A percentile compares a stretch with the other conserved stretches of the same genome.
Evolutionary conservation across 176 grass and related monocot species (phyloP).

Genomic region (Oryza nivara): DNA sequence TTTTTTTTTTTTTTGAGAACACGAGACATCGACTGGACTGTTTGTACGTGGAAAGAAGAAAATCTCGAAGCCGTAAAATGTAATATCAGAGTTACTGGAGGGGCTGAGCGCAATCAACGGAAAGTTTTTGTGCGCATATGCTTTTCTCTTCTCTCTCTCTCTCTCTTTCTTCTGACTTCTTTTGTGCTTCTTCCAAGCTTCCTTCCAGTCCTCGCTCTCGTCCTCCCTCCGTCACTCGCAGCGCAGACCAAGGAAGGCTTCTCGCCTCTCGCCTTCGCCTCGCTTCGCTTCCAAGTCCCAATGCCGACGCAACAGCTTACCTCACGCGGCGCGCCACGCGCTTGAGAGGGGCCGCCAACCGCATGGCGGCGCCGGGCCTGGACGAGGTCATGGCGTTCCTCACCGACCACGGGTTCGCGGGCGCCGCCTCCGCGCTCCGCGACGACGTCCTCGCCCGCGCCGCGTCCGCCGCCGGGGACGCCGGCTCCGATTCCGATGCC

Average conservation of each 20-base stretch:
- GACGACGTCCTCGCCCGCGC: constrained; percentile 72
- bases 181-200: background rate
- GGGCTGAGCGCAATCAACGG: background rate
- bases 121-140: constrained; percentile 23
- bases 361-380: constrained; percentile 74
- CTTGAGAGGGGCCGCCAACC: background rate
- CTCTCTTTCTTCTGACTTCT: constrained; percentile 60
- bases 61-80: background rate
- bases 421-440: constrained; percentile 82
- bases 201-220: constrained; percentile 18
- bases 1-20: too few species aligned
- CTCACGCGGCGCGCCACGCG: constrained; percentile 24
- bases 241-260: constrained; percentile 22
- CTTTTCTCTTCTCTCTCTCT: background rate
- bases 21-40: too few species aligned
- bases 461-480: constrained; percentile 21
- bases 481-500: background rate
- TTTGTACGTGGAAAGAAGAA: background rate
- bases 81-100: background rate
- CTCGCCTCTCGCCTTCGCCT: background rate
- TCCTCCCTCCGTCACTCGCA: constrained; percentile 15
- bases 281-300: constrained; percentile 61
- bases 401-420: constrained; percentile 70
- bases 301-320: constrained; percentile 57
- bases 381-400: constrained; percentile 95